Evolutionary conservation across 192 early-diverging fungal genomes (phyloP).

Genomic region (Phycomyces nitens): DNA sequence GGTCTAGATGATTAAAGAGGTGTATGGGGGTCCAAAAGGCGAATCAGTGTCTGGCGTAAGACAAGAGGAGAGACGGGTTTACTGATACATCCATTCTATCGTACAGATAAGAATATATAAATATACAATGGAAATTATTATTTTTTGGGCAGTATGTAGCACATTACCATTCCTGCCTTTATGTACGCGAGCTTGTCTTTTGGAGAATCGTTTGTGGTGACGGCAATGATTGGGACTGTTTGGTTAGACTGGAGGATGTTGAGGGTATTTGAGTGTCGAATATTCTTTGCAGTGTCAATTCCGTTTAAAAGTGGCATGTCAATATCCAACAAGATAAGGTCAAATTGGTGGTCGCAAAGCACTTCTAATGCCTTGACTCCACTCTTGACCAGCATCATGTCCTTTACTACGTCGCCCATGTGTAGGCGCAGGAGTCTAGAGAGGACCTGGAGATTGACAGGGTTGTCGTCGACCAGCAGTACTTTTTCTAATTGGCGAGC

Average conservation of each 20-base stretch:
- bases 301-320: slow-evolving; percentile 66
- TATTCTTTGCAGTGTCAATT: slow-evolving; percentile 54
- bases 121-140: no score
- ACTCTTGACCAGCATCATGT: slow-evolving; percentile 44
- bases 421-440: slow-evolving; percentile 52
- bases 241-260: slow-evolving; percentile 49
- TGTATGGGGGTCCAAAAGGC: no score
- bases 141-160: no score
- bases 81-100: slow-evolving; percentile 2
- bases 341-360: slow-evolving; percentile 43
- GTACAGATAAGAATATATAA: no score
- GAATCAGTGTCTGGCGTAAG: neutral
- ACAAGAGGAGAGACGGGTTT: neutral
- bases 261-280: slow-evolving; percentile 37
- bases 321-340: slow-evolving; percentile 67
- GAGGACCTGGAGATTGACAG: slow-evolving; percentile 59
- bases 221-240: slow-evolving; percentile 58
- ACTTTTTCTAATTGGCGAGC: slow-evolving; percentile 10
- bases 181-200: slow-evolving; percentile 48
- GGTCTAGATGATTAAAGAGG: slow-evolving; percentile 2
- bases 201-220: slow-evolving; percentile 56
- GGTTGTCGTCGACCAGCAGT: slow-evolving; percentile 66
- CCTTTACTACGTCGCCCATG: slow-evolving; percentile 41
- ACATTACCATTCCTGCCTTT: slow-evolving; percentile 55
- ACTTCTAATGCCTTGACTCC: slow-evolving; percentile 49